phyloP scores from a whole-genome alignment of 768 basidiomycete genomes.

The Clavaria fumosa region DNA sequence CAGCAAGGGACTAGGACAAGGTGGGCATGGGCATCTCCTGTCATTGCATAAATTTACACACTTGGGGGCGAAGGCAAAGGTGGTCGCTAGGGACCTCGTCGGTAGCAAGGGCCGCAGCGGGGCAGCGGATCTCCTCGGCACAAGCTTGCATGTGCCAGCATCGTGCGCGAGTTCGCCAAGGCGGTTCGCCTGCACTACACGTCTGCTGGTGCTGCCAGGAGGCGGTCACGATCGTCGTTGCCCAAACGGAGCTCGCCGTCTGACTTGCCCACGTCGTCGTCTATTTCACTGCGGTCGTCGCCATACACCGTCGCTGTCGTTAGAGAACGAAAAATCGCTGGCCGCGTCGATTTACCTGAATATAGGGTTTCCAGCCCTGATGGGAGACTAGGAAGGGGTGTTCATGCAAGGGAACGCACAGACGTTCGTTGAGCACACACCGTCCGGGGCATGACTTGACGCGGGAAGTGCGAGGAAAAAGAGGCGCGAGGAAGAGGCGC shows the following conservation, averaged over 20 bases:
- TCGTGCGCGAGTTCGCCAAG: conserved; percentile 70
- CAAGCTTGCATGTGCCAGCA: conserved; percentile 75
- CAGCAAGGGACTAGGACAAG: too few relatives aligned
- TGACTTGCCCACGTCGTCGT: conserved; percentile 27
- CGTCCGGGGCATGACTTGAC: conserved; percentile 41
- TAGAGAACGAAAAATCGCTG: conserved; percentile 37
- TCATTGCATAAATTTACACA: too few relatives aligned
- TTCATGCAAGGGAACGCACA: conserved; percentile 89
- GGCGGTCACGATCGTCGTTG: too few relatives aligned
- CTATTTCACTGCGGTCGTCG: conserved; percentile 39
- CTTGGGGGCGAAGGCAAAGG: conserved; percentile 76
- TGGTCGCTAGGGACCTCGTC: conserved; percentile 68
- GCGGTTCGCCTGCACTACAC: conserved; percentile 24
- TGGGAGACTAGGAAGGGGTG: conserved; percentile 76
- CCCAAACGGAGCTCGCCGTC: too few relatives aligned
- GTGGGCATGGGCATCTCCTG: too few relatives aligned
- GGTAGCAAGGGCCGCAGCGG: conserved; percentile 57
- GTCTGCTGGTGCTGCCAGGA: conserved; percentile 20
- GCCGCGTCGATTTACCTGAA: conserved; percentile 75
- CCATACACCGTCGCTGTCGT: conserved; percentile 22
- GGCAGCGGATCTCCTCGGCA: conserved; percentile 77
- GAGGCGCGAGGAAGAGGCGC: conserved; percentile 40
- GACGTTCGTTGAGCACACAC: conserved; percentile 42
- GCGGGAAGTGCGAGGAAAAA: conserved; percentile 36
- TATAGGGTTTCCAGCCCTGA: conserved; percentile 71